phyloP scores from a whole-genome alignment of 176 grass and related monocot species.

The Lolium perenne region DNA sequence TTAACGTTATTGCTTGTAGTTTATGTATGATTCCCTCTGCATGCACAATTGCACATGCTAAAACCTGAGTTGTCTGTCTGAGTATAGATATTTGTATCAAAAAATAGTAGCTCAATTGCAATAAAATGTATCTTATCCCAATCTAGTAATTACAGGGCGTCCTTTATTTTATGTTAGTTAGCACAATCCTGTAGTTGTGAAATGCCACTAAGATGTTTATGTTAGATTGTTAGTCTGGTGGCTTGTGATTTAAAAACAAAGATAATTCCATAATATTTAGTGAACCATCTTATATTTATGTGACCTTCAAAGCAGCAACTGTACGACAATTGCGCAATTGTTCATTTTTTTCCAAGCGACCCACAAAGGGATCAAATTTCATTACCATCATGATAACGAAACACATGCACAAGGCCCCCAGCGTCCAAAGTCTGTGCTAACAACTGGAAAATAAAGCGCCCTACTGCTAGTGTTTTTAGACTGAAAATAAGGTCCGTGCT shows the following conservation, averaged over 20 bases:
- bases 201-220: conserved; percentile 15
- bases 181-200: not conserved
- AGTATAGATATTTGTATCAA: conserved; percentile 10
- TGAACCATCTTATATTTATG: conserved; percentile 19
- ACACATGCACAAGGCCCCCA: too few relatives aligned
- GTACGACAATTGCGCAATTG: not conserved
- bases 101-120: not conserved
- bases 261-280: not conserved
- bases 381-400: too few relatives aligned
- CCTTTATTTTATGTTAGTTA: conserved; percentile 8
- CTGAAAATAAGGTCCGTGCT: too few relatives aligned
- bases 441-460: too few relatives aligned
- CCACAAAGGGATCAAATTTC: too few relatives aligned
- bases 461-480: too few relatives aligned
- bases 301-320: conserved; percentile 2
- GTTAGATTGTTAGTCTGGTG: not conserved
- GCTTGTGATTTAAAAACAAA: conserved; percentile 3
- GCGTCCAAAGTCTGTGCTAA: too few relatives aligned
- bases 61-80: conserved; percentile 4
- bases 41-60: not conserved
- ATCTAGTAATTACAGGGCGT: not conserved
- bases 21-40: conserved; percentile 11
- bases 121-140: conserved; percentile 17
- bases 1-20: conserved; percentile 6
- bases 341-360: not conserved